Base-by-base conservation (phyloP, 305 asterid species). In the Rubia tinctorum region DNA sequence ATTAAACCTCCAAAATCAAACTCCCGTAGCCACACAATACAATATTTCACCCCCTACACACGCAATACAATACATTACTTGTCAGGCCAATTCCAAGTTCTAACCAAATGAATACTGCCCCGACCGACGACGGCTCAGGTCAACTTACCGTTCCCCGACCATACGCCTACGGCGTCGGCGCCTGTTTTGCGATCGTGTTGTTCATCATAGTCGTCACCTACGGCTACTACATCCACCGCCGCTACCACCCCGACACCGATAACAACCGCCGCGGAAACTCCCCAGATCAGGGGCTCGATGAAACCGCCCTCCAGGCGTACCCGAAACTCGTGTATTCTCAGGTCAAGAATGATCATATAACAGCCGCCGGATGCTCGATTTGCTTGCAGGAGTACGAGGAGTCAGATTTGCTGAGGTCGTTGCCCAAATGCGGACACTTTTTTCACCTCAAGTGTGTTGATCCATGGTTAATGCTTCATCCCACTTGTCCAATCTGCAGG, bases 391-490 rank as follows among this genome's bases (percentile, higher is more conserved):
- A 86, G 42, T 86, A 78, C 67, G 74, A 69, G 37, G 86, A 84
- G 15, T 44, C 76, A 14, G 88, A 86, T 62, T 64, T 77, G 80
- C 45, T 84, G 25, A 71, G 87, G 71, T 58, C 79, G 68, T 68
- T 86, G 64, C 88, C 90, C 0, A 82, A 80, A 25, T 86, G 87
- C 66, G 82, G 77, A 12, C 87, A 86, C 47, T 73, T 71, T 40
- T 86, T 82, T 58, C 88, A 86, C 62, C 75, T 77, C 64, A 77
- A 40, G 68, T 86, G 90, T 44, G 65, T 86, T 4, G 87, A 84
- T 62, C 80, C 79, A 61, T 86, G 90, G 88, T 75, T 86, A 13
- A 80, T 77, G 55, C 58, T 80, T 25, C 75, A 79, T 17, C 75
- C 80, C 0, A 72, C 80, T 15, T 84, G 86, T n/a, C 88, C 88